Evolutionary conservation across 352 stramenopile genomes (phyloP).

Genomic region (Phytophthora podocarpi): DNA sequence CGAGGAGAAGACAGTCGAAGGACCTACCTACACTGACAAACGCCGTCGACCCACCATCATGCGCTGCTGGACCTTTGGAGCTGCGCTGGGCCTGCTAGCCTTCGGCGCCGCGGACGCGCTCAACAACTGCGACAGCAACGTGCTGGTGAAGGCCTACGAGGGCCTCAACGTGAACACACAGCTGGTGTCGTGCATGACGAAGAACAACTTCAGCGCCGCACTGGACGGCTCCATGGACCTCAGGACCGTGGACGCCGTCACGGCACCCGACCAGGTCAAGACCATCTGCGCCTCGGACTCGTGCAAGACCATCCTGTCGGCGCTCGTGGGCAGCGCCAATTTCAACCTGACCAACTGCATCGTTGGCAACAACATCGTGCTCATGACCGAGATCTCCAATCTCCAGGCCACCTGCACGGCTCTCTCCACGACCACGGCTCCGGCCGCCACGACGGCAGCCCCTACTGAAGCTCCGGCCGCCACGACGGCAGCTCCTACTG

Average conservation of each 20-base stretch:
- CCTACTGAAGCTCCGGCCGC: slow-evolving; percentile 1
- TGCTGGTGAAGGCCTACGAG: slow-evolving; percentile 51
- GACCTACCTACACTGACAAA: not conserved
- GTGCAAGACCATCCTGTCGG: slow-evolving; percentile 50
- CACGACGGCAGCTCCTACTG: slow-evolving; percentile 2
- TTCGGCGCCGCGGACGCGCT: slow-evolving; percentile 27
- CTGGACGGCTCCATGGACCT: slow-evolving; percentile 54
- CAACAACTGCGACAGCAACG: slow-evolving; percentile 46
- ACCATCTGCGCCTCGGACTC: slow-evolving; percentile 46
- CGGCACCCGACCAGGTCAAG: slow-evolving; percentile 42
- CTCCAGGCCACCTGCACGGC: slow-evolving; percentile 48
- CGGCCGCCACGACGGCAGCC: slow-evolving; percentile 1
- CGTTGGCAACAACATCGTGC: slow-evolving; percentile 50
- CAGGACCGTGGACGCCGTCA: slow-evolving; percentile 37
- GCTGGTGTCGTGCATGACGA: slow-evolving; percentile 53
- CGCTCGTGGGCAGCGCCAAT: slow-evolving; percentile 49
- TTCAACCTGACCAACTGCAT: slow-evolving; percentile 65
- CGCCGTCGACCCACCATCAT: slow-evolving; percentile 10
- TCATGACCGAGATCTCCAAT: slow-evolving; percentile 53
- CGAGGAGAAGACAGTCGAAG: slow-evolving; percentile 36
- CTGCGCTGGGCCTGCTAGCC: slow-evolving; percentile 22
- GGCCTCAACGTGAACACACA: slow-evolving; percentile 55
- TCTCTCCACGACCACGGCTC: slow-evolving; percentile 14
- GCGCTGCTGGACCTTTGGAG: slow-evolving; percentile 23
- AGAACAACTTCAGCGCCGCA: slow-evolving; percentile 56